Conservation (phyloP, 1,284 basidiomycete species). For the Phellopilus nigrolimitatus region DNA sequence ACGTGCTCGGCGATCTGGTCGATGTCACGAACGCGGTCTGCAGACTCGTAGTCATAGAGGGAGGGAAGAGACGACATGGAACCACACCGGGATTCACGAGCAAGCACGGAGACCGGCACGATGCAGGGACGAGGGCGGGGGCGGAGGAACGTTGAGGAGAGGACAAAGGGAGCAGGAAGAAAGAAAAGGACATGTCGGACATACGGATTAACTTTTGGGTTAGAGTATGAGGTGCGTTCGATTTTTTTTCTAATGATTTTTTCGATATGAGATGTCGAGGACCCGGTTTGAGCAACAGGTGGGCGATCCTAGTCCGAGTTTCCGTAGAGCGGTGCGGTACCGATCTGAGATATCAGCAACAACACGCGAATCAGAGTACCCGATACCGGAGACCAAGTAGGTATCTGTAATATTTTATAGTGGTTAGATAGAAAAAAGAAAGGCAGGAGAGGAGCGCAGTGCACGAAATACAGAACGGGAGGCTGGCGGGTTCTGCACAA, state of each 20-base stretch:
- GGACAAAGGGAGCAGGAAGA: conserved; percentile 6
- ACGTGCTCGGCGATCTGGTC: background rate
- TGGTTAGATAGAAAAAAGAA: no score
- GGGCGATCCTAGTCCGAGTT: no score
- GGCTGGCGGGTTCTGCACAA: no score
- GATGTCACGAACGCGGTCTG: background rate
- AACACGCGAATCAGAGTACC: no score
- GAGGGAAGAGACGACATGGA: conserved; percentile 2
- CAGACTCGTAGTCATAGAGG: background rate
- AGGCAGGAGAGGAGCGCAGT: no score
- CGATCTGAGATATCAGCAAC: no score
- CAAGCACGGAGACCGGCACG: background rate
- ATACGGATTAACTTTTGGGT: conserved; percentile 16
- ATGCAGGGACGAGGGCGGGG: conserved; percentile 1
- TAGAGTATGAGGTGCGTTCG: background rate
- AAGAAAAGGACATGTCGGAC: conserved; percentile 8
- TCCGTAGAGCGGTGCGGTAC: no score
- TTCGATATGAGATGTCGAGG: background rate
- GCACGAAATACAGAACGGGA: no score
- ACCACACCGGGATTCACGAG: background rate
- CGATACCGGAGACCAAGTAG: no score
- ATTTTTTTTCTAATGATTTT: conserved; percentile 1
- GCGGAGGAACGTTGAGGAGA: conserved; percentile 4
- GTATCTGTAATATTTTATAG: no score
- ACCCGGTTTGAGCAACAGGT: no score